phyloP scores from a whole-genome alignment of 352 stramenopile genomes.

The Pythium rhizo-oryzae region DNA sequence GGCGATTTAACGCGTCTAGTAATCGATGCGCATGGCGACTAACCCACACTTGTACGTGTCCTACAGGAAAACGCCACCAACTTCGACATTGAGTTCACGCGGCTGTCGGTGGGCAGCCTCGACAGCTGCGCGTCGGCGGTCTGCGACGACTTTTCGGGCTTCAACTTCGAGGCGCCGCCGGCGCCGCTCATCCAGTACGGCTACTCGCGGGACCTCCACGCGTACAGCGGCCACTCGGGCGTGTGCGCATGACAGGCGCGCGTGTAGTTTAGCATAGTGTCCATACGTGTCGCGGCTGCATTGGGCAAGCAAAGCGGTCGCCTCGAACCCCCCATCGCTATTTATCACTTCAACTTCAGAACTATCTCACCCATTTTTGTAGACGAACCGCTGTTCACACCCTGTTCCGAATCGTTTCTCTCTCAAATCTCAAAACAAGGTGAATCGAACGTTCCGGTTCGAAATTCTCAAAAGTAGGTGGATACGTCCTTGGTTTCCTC shows the following conservation, averaged over 20 bases:
- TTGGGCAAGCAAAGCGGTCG: too few species aligned
- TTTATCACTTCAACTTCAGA: conserved; percentile 3
- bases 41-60: too few species aligned
- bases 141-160: conserved; percentile 81
- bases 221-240: conserved; percentile 20
- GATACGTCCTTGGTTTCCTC: neutral
- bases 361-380: neutral
- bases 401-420: too few species aligned
- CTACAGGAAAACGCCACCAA: conserved; percentile 69
- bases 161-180: conserved; percentile 79
- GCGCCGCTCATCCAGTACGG: conserved; percentile 57
- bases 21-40: neutral
- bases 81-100: conserved; percentile 88
- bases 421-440: conserved; percentile 26
- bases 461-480: conserved; percentile 18
- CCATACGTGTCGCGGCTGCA: too few species aligned
- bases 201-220: conserved; percentile 46
- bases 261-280: neutral
- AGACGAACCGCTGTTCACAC: too few species aligned
- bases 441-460: neutral
- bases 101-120: conserved; percentile 49
- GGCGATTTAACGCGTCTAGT: neutral
- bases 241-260: conserved; percentile 22
- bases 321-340: neutral
- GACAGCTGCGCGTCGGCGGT: conserved; percentile 29